Evolutionary conservation across 1,284 basidiomycete species (phyloP).

Genomic region (Ceratobasidium sp.): DNA sequence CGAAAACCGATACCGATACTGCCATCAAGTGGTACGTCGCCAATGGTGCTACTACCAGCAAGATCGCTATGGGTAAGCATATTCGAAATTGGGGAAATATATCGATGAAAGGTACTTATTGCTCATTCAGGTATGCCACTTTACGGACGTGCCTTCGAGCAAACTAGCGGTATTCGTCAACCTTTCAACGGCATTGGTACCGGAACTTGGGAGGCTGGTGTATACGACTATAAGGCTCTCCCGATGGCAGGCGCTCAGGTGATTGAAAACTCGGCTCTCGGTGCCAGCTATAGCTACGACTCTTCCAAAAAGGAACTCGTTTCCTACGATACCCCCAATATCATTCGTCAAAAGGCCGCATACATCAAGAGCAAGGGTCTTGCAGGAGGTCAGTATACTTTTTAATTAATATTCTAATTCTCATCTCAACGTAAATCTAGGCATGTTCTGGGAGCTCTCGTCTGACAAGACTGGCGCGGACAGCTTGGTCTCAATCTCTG

Average conservation of each 20-base stretch:
- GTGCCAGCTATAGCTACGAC: conserved; percentile 67
- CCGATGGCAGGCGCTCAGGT: conserved; percentile 61
- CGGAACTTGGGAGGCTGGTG: conserved; percentile 70
- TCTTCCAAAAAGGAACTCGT: conserved; percentile 67
- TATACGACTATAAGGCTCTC: conserved; percentile 79
- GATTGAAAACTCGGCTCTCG: conserved; percentile 74
- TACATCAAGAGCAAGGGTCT: conserved; percentile 73
- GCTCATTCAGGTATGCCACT: conserved; percentile 70
- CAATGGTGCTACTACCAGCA: conserved; percentile 72
- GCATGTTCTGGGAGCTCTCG: conserved; percentile 61
- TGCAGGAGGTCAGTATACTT: conserved; percentile 76
- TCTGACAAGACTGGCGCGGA: conserved; percentile 64
- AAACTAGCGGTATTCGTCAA: conserved; percentile 76
- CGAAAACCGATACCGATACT: conserved; percentile 71
- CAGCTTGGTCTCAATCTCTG: conserved; percentile 65
- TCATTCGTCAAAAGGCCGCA: conserved; percentile 75
- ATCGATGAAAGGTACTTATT: conserved; percentile 27
- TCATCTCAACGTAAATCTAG: background rate
- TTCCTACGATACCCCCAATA: conserved; percentile 81
- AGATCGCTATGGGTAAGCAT: conserved; percentile 76
- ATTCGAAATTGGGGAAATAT: too few species aligned
- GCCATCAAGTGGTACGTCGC: conserved; percentile 72
- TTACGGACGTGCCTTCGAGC: conserved; percentile 85
- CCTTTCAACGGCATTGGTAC: conserved; percentile 81
- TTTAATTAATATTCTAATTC: background rate